phyloP scores from a whole-genome alignment of 139 green algal genomes.

The Bryopsis sp. region DNA sequence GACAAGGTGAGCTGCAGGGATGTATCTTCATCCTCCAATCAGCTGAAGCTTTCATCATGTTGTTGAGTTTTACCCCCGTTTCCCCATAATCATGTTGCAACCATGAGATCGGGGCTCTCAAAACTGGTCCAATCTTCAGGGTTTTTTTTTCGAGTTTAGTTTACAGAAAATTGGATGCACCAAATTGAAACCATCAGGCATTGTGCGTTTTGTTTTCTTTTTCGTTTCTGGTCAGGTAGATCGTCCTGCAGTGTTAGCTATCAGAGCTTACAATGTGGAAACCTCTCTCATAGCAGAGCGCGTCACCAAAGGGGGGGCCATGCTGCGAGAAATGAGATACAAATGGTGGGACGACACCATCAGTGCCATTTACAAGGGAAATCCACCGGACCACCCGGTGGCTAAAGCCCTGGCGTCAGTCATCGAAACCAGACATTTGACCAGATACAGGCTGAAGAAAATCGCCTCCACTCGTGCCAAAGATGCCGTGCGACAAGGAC shows the following conservation, averaged over 20 bases:
- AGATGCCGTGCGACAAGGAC: constrained; percentile 25
- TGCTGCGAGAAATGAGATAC: constrained; percentile 14
- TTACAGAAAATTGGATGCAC: too few species aligned
- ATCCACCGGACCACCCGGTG: constrained; percentile 32
- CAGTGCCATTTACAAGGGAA: constrained; percentile 41
- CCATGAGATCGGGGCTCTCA: too few species aligned
- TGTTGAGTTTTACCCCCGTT: too few species aligned
- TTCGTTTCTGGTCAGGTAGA: constrained; percentile 26
- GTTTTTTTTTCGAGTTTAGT: too few species aligned
- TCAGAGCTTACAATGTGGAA: constrained; percentile 49
- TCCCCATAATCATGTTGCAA: too few species aligned
- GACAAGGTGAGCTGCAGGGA: constrained; percentile 27
- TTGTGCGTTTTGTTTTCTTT: background rate
- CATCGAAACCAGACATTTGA: constrained; percentile 23
- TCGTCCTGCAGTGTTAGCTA: constrained; percentile 32
- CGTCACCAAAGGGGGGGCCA: constrained; percentile 9
- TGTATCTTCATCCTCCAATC: background rate
- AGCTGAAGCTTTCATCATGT: too few species aligned
- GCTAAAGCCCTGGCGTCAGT: constrained; percentile 35
- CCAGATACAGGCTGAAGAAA: constrained; percentile 38
- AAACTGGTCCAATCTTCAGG: too few species aligned
- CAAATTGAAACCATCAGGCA: too few species aligned
- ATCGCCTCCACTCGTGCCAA: constrained; percentile 37
- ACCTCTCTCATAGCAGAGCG: constrained; percentile 26
- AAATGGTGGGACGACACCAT: constrained; percentile 52